Conservation (phyloP, 2,329 filamentous ascomycete species). For the Hymenoscyphus linearis region DNA sequence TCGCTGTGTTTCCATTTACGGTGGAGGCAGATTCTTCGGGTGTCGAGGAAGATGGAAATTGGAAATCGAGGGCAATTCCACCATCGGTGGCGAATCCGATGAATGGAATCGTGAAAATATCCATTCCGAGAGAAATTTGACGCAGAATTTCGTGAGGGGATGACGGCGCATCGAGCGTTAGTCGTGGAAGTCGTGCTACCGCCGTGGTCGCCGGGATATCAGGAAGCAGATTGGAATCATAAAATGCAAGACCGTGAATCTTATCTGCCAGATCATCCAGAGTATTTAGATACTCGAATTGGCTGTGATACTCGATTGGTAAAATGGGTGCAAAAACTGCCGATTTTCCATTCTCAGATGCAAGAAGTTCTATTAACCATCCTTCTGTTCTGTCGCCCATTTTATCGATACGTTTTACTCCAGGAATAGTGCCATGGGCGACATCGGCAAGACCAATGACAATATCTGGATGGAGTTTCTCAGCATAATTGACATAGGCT, state of each 20-base stretch:
- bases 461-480: constrained; percentile 71
- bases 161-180: constrained; percentile 65
- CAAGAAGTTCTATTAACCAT: constrained; percentile 69
- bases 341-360: constrained; percentile 29
- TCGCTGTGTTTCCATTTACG: constrained; percentile 18
- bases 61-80: constrained; percentile 77
- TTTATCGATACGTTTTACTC: constrained; percentile 68
- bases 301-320: constrained; percentile 67
- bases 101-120: constrained; percentile 75
- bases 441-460: constrained; percentile 75
- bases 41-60: constrained; percentile 51
- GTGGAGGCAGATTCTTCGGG: background rate
- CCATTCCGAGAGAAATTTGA: constrained; percentile 71
- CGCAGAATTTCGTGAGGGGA: constrained; percentile 74
- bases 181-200: constrained; percentile 60
- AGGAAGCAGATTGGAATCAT: constrained; percentile 64
- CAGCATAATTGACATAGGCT: constrained; percentile 62
- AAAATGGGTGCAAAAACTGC: constrained; percentile 63
- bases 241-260: constrained; percentile 70
- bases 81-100: constrained; percentile 70
- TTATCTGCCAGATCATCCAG: constrained; percentile 57
- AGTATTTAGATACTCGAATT: constrained; percentile 74
- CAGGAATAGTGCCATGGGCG: constrained; percentile 48
- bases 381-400: constrained; percentile 83
- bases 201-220: constrained; percentile 53